Percentiles rank a stretch among this genome's conserved stretches.
phyloP scores from a whole-genome alignment of 805 yeast species.

The Saccharomycodes ludwigii region DNA sequence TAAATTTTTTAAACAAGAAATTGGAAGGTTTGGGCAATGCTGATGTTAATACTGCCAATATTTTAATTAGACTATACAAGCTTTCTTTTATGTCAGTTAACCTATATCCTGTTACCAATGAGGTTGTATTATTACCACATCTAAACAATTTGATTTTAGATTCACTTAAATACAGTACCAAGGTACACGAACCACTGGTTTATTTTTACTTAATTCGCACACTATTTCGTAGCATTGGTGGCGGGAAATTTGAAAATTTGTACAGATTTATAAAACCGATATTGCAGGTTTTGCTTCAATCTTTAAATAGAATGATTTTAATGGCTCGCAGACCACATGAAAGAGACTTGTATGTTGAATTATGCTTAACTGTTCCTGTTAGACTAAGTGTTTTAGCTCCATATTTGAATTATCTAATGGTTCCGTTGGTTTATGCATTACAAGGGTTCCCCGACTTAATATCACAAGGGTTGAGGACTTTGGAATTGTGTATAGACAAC shows the following conservation, averaged over 20 bases:
- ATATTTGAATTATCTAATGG: constrained; percentile 74
- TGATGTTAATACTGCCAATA: constrained; percentile 64
- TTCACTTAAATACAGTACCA: constrained; percentile 66
- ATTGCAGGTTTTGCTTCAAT: constrained; percentile 73
- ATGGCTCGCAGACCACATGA: constrained; percentile 84
- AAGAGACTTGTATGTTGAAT: constrained; percentile 85
- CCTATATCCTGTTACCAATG: constrained; percentile 78
- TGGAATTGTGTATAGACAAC: constrained; percentile 92
- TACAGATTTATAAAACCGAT: constrained; percentile 91
- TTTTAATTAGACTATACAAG: constrained; percentile 77
- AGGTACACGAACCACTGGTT: constrained; percentile 81
- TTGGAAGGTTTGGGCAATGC: constrained; percentile 71
- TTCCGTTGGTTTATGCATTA: constrained; percentile 83
- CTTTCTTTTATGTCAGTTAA: constrained; percentile 93
- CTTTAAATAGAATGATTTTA: constrained; percentile 69
- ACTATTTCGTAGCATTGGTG: constrained; percentile 87
- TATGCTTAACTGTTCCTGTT: constrained; percentile 93
- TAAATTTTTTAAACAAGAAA: constrained; percentile 62
- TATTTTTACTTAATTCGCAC: constrained; percentile 83
- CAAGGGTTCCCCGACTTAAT: constrained; percentile 86
- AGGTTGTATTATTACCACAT: constrained; percentile 79
- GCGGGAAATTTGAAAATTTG: constrained; percentile 87
- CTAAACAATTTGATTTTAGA: constrained; percentile 71
- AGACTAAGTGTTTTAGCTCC: constrained; percentile 89
- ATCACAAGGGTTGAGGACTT: constrained; percentile 86